Conservation (phyloP, 2,329 filamentous ascomycete genomes). For the Exophiala calicioides region DNA sequence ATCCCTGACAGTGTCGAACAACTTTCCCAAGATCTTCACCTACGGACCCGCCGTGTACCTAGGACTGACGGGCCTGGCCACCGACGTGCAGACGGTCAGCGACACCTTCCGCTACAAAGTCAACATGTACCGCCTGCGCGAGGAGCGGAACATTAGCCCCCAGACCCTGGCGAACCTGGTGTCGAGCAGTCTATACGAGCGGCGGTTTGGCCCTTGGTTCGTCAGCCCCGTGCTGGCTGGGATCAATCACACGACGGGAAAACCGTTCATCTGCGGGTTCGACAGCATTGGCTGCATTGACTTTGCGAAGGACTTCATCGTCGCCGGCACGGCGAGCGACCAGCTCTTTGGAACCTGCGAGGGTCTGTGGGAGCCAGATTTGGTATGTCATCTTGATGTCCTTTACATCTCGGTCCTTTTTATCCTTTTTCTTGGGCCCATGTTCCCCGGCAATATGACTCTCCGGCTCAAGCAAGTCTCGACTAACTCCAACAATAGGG, state of each 20-base stretch:
- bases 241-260: conserved; percentile 87
- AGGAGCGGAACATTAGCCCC: conserved; percentile 94
- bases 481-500: conserved; percentile 52
- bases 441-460: conserved; percentile 10
- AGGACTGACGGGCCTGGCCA: conserved; percentile 92
- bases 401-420: too few species aligned
- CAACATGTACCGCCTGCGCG: conserved; percentile 98
- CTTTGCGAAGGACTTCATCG: conserved; percentile 99
- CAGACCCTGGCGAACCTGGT: conserved; percentile 97
- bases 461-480: not conserved
- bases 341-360: conserved; percentile 99
- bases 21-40: conserved; percentile 99
- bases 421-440: too few species aligned
- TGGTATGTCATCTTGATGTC: conserved; percentile 70
- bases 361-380: conserved; percentile 93
- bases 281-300: conserved; percentile 99
- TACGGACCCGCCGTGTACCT: conserved; percentile 91
- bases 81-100: conserved; percentile 89
- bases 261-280: conserved; percentile 98
- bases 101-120: conserved; percentile 99
- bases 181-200: conserved; percentile 87
- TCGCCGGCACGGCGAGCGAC: conserved; percentile 91
- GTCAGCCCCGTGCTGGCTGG: conserved; percentile 93
- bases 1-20: conserved; percentile 95
- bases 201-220: conserved; percentile 94